A percentile compares a stretch with the other conserved stretches of the same genome.
These are phyloP conservation scores for Sugiyamaella boreocaroliniensis DNA, from an alignment of 805 yeast species.

Conservation along the genomic window DNA sequence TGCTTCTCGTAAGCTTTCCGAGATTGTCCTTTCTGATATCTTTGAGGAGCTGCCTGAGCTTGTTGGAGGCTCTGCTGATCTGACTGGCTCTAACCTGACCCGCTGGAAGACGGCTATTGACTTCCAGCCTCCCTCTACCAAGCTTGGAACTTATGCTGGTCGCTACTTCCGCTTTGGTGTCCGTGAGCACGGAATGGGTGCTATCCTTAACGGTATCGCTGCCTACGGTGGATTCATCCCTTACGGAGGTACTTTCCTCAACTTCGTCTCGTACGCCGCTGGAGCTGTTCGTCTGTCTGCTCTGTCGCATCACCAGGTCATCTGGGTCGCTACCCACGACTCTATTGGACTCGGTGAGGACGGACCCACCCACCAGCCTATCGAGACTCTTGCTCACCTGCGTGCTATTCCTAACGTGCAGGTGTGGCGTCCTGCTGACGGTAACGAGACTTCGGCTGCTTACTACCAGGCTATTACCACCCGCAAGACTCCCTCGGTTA, in stretches of 20 bases:
- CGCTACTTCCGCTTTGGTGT: slow-evolving; percentile 97
- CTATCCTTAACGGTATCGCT: slow-evolving; percentile 93
- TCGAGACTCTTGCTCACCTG: slow-evolving; percentile 45
- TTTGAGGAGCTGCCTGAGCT: slow-evolving; percentile 72
- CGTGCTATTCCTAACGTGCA: slow-evolving; percentile 45
- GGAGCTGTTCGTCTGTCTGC: slow-evolving; percentile 49
- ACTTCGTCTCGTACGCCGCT: slow-evolving; percentile 64
- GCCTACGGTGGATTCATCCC: slow-evolving; percentile 82
- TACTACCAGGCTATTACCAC: slow-evolving; percentile 54
- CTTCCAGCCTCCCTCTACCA: slow-evolving; percentile 82
- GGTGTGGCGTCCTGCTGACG: slow-evolving; percentile 50
- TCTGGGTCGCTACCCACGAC: slow-evolving; percentile 52
- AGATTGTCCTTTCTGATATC: slow-evolving; percentile 61
- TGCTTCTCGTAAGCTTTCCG: slow-evolving; percentile 93
- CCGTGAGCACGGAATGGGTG: slow-evolving; percentile 99
- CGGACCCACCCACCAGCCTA: slow-evolving; percentile 55
- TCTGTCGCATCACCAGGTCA: slow-evolving; percentile 39
- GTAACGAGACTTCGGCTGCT: slow-evolving; percentile 47
- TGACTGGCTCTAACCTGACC: slow-evolving; percentile 94
- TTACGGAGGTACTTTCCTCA: slow-evolving; percentile 96
- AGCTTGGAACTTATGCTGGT: slow-evolving; percentile 81
- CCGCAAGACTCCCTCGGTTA: slow-evolving; percentile 55
- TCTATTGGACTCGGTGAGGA: slow-evolving; percentile 55
- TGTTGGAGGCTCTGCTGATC: slow-evolving; percentile 97
- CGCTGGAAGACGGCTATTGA: slow-evolving; percentile 77